Conservation (phyloP, 345 rosid genomes). For the Triadica sebifera region DNA sequence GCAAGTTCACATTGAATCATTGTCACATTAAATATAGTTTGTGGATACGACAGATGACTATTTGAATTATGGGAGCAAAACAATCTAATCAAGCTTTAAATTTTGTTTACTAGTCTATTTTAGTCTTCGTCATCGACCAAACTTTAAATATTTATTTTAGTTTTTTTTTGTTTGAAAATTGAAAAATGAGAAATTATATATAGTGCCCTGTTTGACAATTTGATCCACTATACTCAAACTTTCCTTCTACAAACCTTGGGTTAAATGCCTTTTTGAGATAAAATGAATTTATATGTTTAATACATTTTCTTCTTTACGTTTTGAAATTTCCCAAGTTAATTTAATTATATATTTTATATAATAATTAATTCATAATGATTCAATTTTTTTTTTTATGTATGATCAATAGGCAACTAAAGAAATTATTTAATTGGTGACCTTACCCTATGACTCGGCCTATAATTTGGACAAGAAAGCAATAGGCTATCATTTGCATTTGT, state of each 20-base stretch:
- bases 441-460: conserved; percentile 15
- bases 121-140: neutral
- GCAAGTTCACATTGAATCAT: too few species aligned
- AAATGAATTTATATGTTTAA: too few species aligned
- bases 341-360: too few species aligned
- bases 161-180: neutral
- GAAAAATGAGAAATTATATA: too few species aligned
- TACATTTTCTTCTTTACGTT: too few species aligned
- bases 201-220: neutral
- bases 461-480: conserved; percentile 12
- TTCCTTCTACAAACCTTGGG: too few species aligned
- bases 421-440: neutral
- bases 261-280: too few species aligned
- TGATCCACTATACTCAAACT: too few species aligned
- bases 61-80: conserved; percentile 6
- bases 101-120: neutral
- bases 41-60: neutral
- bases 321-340: too few species aligned
- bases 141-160: neutral
- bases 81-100: neutral
- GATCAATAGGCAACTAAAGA: too few species aligned
- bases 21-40: neutral
- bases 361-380: too few species aligned
- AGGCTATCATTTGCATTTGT: conserved; percentile 12
- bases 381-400: neutral